Percentiles rank a stretch among this genome's conserved stretches.
Evolutionary conservation across 2,329 filamentous ascomycete species (phyloP).

Genomic region (Catunica adiposa): DNA sequence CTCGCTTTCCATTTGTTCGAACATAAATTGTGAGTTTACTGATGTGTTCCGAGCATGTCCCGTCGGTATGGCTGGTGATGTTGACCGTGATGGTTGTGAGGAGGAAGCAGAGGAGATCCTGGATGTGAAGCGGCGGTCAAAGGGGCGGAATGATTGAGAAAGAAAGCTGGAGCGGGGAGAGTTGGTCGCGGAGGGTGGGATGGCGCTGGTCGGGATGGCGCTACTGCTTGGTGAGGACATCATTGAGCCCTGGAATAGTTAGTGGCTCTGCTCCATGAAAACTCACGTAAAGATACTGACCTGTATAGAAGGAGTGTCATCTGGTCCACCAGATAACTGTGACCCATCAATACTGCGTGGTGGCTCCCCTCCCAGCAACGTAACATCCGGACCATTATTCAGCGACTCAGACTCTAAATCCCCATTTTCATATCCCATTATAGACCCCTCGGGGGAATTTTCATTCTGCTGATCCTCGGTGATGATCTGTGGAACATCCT

Average conservation of each 20-base stretch:
- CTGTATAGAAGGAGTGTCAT: constrained; percentile 71
- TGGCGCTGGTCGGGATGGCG: constrained; percentile 50
- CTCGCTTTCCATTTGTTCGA: constrained; percentile 48
- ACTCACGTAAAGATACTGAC: constrained; percentile 25
- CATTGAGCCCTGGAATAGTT: constrained; percentile 34
- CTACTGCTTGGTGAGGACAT: constrained; percentile 58
- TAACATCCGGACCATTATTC: not conserved
- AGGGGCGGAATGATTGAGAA: constrained; percentile 61
- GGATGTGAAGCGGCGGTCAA: constrained; percentile 87
- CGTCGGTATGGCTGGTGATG: constrained; percentile 63
- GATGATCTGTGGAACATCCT: constrained; percentile 1
- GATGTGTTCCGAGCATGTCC: constrained; percentile 69
- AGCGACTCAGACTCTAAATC: not conserved
- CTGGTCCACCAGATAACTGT: constrained; percentile 49
- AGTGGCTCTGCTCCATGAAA: not conserved
- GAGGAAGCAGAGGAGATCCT: constrained; percentile 49
- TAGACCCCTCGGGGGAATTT: not conserved
- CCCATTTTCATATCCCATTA: not conserved
- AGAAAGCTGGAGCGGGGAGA: constrained; percentile 43
- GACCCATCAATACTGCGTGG: constrained; percentile 52
- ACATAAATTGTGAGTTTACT: constrained; percentile 49
- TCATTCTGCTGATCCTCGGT: not conserved
- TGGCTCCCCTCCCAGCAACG: not conserved
- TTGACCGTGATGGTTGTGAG: constrained; percentile 45
- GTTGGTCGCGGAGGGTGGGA: constrained; percentile 40